Evolutionary conservation across 257 asterid species (phyloP), one percentile per base, ranked within the genome.

Genomic region (Przewalskia tangutica): DNA sequence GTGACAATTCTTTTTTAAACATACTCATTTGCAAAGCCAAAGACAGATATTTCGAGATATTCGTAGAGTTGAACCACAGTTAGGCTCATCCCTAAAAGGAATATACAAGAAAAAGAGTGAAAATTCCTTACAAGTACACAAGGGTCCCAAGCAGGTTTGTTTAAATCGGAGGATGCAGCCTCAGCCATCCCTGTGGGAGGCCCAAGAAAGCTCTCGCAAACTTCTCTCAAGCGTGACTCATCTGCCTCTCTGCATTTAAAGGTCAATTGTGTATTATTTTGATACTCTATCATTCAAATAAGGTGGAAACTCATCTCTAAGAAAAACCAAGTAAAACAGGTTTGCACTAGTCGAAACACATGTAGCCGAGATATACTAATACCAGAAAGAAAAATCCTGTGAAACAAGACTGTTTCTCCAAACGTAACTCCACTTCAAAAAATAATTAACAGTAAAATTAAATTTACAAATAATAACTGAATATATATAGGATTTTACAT

Each of bases 141-240:
- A 38, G 98, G 93, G 63, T 93, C 97, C 99, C 99, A 96, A n/a
- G 89, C 86, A 27, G 88, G 89, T 59, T 87, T 84, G 84, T 84
- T 89, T 4, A 62, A 65, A 67, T 87, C 87, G 59, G 88, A 84
- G 2, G 90, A 80, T 40, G 89, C 82, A 60, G 89, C 79, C 85
- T 88, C 94, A 27, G 85, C 85, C 96, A 94, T 94, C 80, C 99
- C 98, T 34, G 87, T 84, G 3, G 99, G 99, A 84, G 99, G 99
- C 71, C 98, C 99, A 81, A 96, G 97, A 88, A 94, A 96, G 88
- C 88, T 93, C 89, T 94, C 98, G 63, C 99, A 96, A 83, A 96
- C 93, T 89, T 96, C 99, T 77, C 98, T 89, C 85, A 96, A 73
- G 36, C 99, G 97, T 76, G 91, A 89, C 84, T 92, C 98, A 70